Percentiles rank a stretch among this genome's conserved stretches.
Evolutionary conservation across 108 stramenopile species (phyloP).

Genomic region (Epithemia pelagica): DNA sequence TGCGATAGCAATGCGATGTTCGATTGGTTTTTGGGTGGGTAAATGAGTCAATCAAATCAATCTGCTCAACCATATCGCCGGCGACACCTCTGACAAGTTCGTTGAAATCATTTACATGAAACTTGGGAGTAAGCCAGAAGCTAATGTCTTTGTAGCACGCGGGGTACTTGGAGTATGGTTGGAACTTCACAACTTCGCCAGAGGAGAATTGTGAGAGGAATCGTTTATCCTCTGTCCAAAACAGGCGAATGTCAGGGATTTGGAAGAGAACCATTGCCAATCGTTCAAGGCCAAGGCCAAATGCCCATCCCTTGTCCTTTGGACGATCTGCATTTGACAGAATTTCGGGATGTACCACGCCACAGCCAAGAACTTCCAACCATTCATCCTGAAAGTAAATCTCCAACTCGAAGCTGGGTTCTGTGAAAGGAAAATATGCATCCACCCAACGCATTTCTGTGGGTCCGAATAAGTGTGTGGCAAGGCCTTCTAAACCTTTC

Average conservation of each 20-base stretch:
- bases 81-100: slow-evolving; percentile 86
- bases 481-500: slow-evolving; percentile 70
- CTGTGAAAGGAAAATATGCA: slow-evolving; percentile 96
- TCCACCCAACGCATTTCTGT: slow-evolving; percentile 60
- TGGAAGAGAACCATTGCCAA: slow-evolving; percentile 94
- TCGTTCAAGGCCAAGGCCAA: slow-evolving; percentile 94
- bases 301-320: slow-evolving; percentile 79
- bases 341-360: slow-evolving; percentile 84
- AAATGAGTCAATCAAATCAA: slow-evolving; percentile 89
- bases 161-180: slow-evolving; percentile 93
- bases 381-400: slow-evolving; percentile 88
- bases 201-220: slow-evolving; percentile 85
- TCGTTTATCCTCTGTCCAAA: slow-evolving; percentile 89
- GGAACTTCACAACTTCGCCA: slow-evolving; percentile 73
- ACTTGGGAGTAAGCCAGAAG: slow-evolving; percentile 68
- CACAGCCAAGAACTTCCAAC: slow-evolving; percentile 96
- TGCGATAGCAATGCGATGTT: slow-evolving; percentile 82
- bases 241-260: slow-evolving; percentile 97
- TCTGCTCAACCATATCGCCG: slow-evolving; percentile 89
- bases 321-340: slow-evolving; percentile 28
- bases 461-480: slow-evolving; percentile 68
- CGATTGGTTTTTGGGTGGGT: slow-evolving; percentile 86
- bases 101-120: slow-evolving; percentile 84
- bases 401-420: slow-evolving; percentile 90
- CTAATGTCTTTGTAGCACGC: slow-evolving; percentile 91